These are phyloP conservation scores for Monosporascus sp. DNA, from an alignment of 2,329 filamentous ascomycete species.

Conservation along the genomic window DNA sequence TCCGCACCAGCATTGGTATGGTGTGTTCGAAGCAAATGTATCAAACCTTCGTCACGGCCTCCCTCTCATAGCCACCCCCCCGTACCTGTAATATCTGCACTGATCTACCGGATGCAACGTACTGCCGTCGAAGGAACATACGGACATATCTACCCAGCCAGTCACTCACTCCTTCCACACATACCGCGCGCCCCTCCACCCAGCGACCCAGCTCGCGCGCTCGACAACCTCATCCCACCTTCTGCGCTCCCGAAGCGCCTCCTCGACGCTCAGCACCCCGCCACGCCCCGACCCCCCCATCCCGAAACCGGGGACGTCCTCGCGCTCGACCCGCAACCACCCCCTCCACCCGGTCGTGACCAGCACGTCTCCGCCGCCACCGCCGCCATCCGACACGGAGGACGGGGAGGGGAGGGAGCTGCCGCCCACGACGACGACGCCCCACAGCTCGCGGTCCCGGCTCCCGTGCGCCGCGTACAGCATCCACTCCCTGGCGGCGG, in stretches of 20 bases:
- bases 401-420: conserved; percentile 30
- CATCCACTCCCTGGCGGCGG: conserved; percentile 41
- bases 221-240: conserved; percentile 36
- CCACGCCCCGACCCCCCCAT: conserved; percentile 14
- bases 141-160: no score
- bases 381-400: background rate
- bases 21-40: no score
- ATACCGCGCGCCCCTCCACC: conserved; percentile 46
- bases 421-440: conserved; percentile 49
- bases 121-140: no score
- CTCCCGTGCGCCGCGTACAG: conserved; percentile 44
- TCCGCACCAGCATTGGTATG: no score
- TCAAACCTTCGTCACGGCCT: no score
- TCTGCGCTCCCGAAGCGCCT: conserved; percentile 38
- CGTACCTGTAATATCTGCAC: no score
- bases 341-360: conserved; percentile 40
- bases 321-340: conserved; percentile 48
- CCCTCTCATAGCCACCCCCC: no score
- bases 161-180: conserved; percentile 27
- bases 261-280: conserved; percentile 31
- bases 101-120: no score
- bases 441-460: conserved; percentile 49
- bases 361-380: conserved; percentile 17
- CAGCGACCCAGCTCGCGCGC: conserved; percentile 40
- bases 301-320: conserved; percentile 34